Evolutionary conservation across 305 asterid species (phyloP).

Genomic region (Plantago lanceolata): DNA sequence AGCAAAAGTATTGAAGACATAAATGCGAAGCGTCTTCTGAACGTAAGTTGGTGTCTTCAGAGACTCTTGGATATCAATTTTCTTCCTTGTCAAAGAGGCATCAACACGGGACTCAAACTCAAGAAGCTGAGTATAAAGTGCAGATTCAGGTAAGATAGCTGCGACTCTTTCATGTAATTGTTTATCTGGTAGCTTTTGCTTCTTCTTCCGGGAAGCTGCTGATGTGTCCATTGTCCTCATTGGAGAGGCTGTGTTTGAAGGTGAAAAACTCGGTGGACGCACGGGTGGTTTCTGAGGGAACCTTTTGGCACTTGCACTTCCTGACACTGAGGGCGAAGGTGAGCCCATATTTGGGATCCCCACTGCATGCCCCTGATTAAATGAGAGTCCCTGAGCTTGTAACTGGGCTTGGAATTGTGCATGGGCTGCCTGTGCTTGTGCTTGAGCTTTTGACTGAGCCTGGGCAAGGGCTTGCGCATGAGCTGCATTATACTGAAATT

Average conservation of each 20-base stretch:
- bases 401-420: conserved; percentile 72
- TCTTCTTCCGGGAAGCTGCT: conserved; percentile 79
- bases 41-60: conserved; percentile 64
- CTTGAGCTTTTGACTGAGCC: conserved; percentile 62
- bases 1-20: conserved; percentile 79
- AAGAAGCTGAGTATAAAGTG: conserved; percentile 91
- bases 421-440: conserved; percentile 65
- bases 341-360: conserved; percentile 62
- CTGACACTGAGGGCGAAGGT: conserved; percentile 68
- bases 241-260: conserved; percentile 51
- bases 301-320: conserved; percentile 50
- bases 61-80: conserved; percentile 91
- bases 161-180: conserved; percentile 89
- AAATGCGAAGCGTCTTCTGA: conserved; percentile 82
- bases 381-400: conserved; percentile 72
- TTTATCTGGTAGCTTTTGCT: conserved; percentile 95
- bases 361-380: conserved; percentile 59
- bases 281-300: conserved; percentile 81
- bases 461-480: conserved; percentile 84
- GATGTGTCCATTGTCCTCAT: conserved; percentile 74
- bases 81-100: conserved; percentile 80
- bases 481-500: conserved; percentile 76
- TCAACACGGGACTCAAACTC: conserved; percentile 93
- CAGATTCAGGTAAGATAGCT: conserved; percentile 88
- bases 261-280: conserved; percentile 63